phyloP scores from a whole-genome alignment of 169 alveolate genomes.

The Cryptosporidium sp. region DNA sequence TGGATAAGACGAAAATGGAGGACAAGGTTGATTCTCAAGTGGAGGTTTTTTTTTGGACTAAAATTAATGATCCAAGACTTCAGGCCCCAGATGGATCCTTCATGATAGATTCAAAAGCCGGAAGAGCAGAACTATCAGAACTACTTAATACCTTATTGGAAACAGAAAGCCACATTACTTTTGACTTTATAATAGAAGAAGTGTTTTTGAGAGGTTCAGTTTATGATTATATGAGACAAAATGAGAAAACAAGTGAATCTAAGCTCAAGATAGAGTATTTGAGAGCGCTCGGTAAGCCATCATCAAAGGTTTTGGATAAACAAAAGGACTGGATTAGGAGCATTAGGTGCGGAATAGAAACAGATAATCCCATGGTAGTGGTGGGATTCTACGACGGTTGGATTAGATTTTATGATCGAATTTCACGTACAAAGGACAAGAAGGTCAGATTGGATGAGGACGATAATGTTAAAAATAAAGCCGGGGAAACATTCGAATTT shows the following conservation, averaged over 20 bases:
- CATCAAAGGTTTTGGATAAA: constrained; percentile 14
- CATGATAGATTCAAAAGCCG: constrained; percentile 22
- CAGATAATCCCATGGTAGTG: constrained; percentile 57
- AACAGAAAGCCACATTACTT: constrained; percentile 5
- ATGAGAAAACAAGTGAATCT: constrained; percentile 50
- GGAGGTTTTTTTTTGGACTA: constrained; percentile 59
- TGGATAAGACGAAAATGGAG: not conserved
- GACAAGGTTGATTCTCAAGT: constrained; percentile 17
- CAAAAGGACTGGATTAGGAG: constrained; percentile 67
- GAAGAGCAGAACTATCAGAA: constrained; percentile 54
- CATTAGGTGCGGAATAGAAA: not conserved
- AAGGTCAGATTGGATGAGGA: not conserved
- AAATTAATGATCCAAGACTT: constrained; percentile 29
- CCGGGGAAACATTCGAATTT: constrained; percentile 3
- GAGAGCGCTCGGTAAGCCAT: constrained; percentile 20
- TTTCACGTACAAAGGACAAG: not conserved
- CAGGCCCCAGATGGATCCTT: constrained; percentile 36
- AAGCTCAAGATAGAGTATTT: constrained; percentile 39
- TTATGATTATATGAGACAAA: constrained; percentile 27
- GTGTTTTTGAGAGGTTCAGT: constrained; percentile 33
- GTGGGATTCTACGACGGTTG: constrained; percentile 40
- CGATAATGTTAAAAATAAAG: not conserved
- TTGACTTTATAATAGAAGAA: constrained; percentile 57
- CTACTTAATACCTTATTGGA: constrained; percentile 23
- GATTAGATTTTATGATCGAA: constrained; percentile 34